Percentiles rank a stretch among this genome's conserved stretches.
These are phyloP conservation scores for Penicilliopsis zonata DNA, from an alignment of 495 filamentous ascomycete species.

Conservation along the genomic window DNA sequence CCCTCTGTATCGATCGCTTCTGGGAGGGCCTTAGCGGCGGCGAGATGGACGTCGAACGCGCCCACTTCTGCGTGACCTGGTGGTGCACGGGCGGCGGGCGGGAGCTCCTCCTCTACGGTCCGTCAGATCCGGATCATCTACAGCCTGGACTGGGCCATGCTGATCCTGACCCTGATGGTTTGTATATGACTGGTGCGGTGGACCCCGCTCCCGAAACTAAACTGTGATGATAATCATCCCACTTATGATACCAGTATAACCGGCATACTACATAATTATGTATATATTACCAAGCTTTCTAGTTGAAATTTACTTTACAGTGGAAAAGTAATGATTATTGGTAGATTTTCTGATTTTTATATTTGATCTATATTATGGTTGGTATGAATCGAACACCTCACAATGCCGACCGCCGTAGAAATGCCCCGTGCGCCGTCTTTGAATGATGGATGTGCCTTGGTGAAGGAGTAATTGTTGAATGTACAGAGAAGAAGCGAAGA, in stretches of 20 bases:
- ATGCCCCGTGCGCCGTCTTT: too few relatives aligned
- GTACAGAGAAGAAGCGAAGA: too few relatives aligned
- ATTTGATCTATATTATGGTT: too few relatives aligned
- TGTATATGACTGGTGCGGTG: slow-evolving; percentile 51
- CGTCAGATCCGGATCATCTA: slow-evolving; percentile 12
- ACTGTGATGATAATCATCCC: slow-evolving; percentile 17
- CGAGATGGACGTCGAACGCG: slow-evolving; percentile 86
- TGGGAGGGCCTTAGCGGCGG: slow-evolving; percentile 76
- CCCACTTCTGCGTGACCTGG: slow-evolving; percentile 74
- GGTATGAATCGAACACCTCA: too few relatives aligned
- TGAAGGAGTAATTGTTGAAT: too few relatives aligned
- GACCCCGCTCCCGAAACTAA: slow-evolving; percentile 31
- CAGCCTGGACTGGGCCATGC: neutral
- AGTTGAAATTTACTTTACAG: too few relatives aligned
- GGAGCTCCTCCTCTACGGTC: slow-evolving; percentile 50
- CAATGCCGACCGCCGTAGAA: too few relatives aligned
- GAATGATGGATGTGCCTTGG: too few relatives aligned
- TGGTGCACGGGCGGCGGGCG: slow-evolving; percentile 65
- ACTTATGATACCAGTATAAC: neutral
- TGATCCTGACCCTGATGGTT: slow-evolving; percentile 13
- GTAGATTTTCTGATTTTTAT: too few relatives aligned
- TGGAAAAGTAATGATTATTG: too few relatives aligned
- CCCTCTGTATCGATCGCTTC: slow-evolving; percentile 58
- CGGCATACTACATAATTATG: too few relatives aligned
- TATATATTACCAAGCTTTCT: too few relatives aligned